phyloP scores from a whole-genome alignment of 495 filamentous ascomycete genomes.

The Xylaria bambusicola region DNA sequence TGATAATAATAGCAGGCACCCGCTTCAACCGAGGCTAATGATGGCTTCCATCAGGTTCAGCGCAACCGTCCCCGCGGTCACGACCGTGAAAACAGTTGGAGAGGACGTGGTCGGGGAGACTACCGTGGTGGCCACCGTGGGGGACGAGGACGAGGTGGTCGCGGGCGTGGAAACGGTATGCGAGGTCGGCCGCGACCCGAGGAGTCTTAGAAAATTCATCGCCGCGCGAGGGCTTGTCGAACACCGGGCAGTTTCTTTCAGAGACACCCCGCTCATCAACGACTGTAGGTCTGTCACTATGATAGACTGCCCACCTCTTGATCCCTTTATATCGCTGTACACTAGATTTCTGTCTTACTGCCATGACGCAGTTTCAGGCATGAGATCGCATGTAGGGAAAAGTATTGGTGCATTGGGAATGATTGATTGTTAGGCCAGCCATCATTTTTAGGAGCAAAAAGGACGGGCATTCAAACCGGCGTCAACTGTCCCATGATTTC shows the following conservation, averaged over 20 bases:
- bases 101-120: slow-evolving; percentile 57
- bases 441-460: slow-evolving; percentile 20
- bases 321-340: slow-evolving; percentile 18
- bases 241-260: slow-evolving; percentile 11
- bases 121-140: slow-evolving; percentile 59
- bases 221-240: slow-evolving; percentile 22
- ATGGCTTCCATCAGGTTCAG: slow-evolving; percentile 73
- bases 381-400: slow-evolving; percentile 16
- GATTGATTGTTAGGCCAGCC: slow-evolving; percentile 9
- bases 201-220: slow-evolving; percentile 41
- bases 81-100: slow-evolving; percentile 52
- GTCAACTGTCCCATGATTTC: slow-evolving; percentile 26
- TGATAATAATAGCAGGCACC: slow-evolving; percentile 27
- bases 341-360: slow-evolving; percentile 19
- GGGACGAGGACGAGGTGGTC: slow-evolving; percentile 48
- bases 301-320: slow-evolving; percentile 5
- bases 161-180: slow-evolving; percentile 42
- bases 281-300: slow-evolving; percentile 9
- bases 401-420: slow-evolving; percentile 15
- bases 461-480: slow-evolving; percentile 27
- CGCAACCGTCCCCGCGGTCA: slow-evolving; percentile 53
- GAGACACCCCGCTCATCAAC: slow-evolving; percentile 8
- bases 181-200: slow-evolving; percentile 34
- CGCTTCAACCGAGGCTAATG: slow-evolving; percentile 42
- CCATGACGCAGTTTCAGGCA: slow-evolving; percentile 9